These are phyloP conservation scores for Ormosia semicastrata DNA, from an alignment of 306 rosid genomes.

Conservation along the genomic window DNA sequence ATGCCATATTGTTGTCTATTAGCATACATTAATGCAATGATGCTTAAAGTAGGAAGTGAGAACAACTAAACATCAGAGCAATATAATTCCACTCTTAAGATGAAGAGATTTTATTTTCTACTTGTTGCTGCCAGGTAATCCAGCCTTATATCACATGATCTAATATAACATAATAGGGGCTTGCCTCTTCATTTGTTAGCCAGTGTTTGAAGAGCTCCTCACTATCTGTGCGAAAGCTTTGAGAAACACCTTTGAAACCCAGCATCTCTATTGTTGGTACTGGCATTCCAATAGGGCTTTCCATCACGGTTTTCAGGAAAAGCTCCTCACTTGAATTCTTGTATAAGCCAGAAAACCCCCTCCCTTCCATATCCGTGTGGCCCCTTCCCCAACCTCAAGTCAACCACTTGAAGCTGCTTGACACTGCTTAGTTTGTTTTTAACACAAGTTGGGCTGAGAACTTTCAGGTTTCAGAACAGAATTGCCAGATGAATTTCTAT, in stretches of 20 bases:
- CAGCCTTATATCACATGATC: background rate
- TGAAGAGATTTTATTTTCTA: background rate
- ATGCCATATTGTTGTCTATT: background rate
- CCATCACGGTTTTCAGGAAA: conserved; percentile 75
- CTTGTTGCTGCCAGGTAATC: background rate
- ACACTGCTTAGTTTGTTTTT: conserved; percentile 16
- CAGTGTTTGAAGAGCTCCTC: conserved; percentile 96
- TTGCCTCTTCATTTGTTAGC: conserved; percentile 98
- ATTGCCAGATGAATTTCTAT: conserved; percentile 20
- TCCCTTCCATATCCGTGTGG: conserved; percentile 71
- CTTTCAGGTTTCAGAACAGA: conserved; percentile 30
- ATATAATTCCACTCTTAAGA: background rate
- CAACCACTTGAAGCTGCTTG: conserved; percentile 15
- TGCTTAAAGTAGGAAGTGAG: background rate
- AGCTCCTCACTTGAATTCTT: conserved; percentile 85
- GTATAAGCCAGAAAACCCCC: conserved; percentile 72
- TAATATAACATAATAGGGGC: conserved; percentile 31
- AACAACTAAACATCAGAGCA: background rate
- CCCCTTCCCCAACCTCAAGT: conserved; percentile 11
- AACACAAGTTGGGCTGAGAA: conserved; percentile 13
- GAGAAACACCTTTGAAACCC: conserved; percentile 78
- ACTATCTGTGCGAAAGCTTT: conserved; percentile 70
- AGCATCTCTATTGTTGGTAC: conserved; percentile 75
- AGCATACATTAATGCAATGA: background rate
- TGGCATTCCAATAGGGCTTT: conserved; percentile 65